phyloP scores from a whole-genome alignment of 768 basidiomycete genomes.

The Udeniomyces megalosporus region DNA sequence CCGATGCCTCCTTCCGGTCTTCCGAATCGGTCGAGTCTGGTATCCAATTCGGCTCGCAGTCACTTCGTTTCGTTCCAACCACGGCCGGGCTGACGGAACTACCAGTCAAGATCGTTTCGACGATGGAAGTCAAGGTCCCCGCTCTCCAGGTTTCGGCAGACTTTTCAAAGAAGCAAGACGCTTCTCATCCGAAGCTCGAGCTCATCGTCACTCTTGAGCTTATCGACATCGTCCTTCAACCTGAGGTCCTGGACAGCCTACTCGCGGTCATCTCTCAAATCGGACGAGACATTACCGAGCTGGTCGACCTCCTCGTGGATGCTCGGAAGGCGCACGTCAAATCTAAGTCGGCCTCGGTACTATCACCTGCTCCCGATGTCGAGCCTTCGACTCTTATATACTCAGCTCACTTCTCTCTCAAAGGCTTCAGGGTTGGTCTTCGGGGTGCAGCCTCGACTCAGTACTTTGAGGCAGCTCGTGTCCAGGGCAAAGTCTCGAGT shows the following conservation, averaged over 20 bases:
- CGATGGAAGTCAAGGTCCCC: neutral
- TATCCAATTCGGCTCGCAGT: constrained; percentile 16
- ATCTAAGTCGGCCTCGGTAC: neutral
- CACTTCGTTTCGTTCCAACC: constrained; percentile 16
- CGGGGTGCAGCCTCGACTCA: constrained; percentile 57
- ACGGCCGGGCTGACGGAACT: neutral
- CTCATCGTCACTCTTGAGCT: constrained; percentile 48
- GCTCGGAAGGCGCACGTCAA: neutral
- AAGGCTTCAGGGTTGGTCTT: constrained; percentile 63
- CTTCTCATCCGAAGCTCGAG: constrained; percentile 31
- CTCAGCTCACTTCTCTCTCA: constrained; percentile 33
- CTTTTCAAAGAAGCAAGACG: neutral
- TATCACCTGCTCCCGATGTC: neutral
- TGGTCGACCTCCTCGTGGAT: neutral
- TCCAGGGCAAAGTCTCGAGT: constrained; percentile 42
- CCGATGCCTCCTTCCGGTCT: neutral
- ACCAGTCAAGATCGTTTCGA: neutral
- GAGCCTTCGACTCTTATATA: neutral
- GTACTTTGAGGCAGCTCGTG: constrained; percentile 57
- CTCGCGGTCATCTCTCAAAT: neutral
- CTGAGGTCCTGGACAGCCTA: constrained; percentile 4
- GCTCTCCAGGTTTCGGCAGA: neutral
- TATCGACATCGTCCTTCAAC: constrained; percentile 45
- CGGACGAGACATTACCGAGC: neutral
- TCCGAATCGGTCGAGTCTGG: constrained; percentile 4